phyloP scores from a whole-genome alignment of 148 eudicot genomes.

The Cornus controversa region DNA sequence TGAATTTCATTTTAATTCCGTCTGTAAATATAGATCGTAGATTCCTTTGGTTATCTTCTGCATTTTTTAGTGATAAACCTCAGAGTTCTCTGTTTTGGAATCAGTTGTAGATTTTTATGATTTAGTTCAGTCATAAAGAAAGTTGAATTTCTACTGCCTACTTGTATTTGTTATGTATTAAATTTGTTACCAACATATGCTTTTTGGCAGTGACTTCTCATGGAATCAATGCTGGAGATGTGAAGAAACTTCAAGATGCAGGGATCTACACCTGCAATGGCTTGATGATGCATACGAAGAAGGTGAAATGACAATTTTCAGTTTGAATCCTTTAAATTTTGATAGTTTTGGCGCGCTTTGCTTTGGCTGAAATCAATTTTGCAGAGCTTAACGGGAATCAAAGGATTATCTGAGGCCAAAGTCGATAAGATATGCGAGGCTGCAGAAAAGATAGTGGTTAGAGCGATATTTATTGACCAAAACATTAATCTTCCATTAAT shows the following conservation, averaged over 20 bases:
- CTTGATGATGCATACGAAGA: conserved; percentile 97
- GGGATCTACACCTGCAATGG: conserved; percentile 95
- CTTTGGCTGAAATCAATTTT: neutral
- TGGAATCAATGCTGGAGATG: conserved; percentile 96
- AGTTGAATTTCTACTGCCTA: neutral
- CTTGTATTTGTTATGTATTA: no score
- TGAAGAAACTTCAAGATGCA: conserved; percentile 94
- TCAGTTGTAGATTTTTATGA: neutral
- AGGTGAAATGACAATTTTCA: conserved; percentile 37
- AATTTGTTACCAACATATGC: neutral
- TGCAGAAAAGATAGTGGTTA: conserved; percentile 92
- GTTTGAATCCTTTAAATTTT: neutral
- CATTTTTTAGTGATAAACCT: no score
- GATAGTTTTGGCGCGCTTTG: neutral
- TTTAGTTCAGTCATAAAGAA: neutral
- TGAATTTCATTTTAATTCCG: neutral
- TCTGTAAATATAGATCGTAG: neutral
- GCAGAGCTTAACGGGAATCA: conserved; percentile 86
- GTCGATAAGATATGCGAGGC: conserved; percentile 98
- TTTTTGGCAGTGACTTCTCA: conserved; percentile 61
- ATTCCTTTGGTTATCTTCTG: no score
- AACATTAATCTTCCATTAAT: neutral
- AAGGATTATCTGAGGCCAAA: conserved; percentile 98
- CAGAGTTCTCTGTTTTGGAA: neutral
- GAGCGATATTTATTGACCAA: conserved; percentile 11